Base-by-base conservation (phyloP, 495 filamentous ascomycete genomes). In the Penicillium canescens region DNA sequence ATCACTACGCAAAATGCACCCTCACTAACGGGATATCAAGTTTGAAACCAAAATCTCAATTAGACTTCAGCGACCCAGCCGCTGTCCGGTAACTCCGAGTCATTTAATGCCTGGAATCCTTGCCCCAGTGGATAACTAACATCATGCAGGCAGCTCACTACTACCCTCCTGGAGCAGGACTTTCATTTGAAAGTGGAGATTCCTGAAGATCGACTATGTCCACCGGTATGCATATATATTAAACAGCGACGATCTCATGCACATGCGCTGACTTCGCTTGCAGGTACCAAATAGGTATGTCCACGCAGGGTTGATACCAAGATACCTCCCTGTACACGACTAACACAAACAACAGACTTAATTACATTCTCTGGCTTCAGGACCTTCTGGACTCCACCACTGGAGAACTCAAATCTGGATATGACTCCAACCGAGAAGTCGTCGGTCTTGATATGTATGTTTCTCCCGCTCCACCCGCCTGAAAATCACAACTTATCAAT, bases 361-460 rank as follows among this genome's bases (percentile, higher is more conserved):
- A 95, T 60, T 98, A 98, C 63, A 84, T 98, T 46, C 73, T 91
- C 5, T 98, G 92, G 92, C 75, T 98, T 4, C 89, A 96, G 65
- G 83, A 83, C 20, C 78, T 98, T 0, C 72, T 98, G 28, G 92
- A 96, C 57, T 87, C 86, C 0, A 90, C 88, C 0, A 73, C 75
- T 38, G 69, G 78, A 6, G 65, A 68, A 13, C 80, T 79, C 48
- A 62, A 54, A 10, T 82, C 85, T 50, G 68, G 66, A 8, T 86
- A 87, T 52, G 82, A 89, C 50, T 70, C 72, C 11, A 55, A 75
- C 3, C 71, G 84, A 52, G 66, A 80, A 35, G 77, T 91, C 13
- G 55, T 81, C 4, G 94, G 94, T 4, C 77, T 97, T 8, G 94
- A 98, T 61, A 86, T 98, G 79, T 84, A 72, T 26, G 41, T 54